Conservation (phyloP, 306 rosid genomes). For the Cicer judaicum region DNA sequence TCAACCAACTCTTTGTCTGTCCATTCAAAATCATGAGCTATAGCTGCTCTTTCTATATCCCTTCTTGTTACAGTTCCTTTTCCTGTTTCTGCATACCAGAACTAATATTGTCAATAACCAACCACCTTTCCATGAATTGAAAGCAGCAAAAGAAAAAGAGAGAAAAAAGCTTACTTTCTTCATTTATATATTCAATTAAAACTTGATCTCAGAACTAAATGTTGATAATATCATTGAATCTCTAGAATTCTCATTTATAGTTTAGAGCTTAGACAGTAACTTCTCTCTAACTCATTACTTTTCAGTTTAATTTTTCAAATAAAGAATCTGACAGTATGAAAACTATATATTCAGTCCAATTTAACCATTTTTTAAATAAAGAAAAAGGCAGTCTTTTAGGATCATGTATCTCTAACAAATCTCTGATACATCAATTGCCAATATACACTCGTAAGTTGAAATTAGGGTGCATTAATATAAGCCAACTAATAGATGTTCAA, state of each 20-base stretch:
- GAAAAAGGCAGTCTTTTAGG: no score
- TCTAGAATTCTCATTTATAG: neutral
- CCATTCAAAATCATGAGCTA: slow-evolving; percentile 82
- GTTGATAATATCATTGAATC: neutral
- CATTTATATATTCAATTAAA: slow-evolving; percentile 25
- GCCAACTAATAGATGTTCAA: no score
- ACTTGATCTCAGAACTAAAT: slow-evolving; percentile 1
- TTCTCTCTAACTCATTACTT: no score
- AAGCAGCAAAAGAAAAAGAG: neutral
- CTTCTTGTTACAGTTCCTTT: slow-evolving; percentile 60
- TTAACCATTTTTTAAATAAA: no score
- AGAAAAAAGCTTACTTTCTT: neutral
- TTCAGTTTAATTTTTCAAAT: no score
- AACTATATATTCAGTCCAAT: no score
- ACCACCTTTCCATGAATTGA: neutral
- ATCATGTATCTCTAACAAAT: no score
- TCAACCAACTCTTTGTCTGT: slow-evolving; percentile 67
- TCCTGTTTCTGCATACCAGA: slow-evolving; percentile 65
- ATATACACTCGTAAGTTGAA: no score
- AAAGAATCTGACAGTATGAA: no score
- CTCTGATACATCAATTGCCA: no score
- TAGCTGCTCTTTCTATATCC: slow-evolving; percentile 74
- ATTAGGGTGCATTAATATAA: no score
- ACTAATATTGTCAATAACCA: slow-evolving; percentile 45
- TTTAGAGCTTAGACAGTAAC: no score